Base-by-base conservation (phyloP, 2,329 filamentous ascomycete species). In the Davidsoniella australis region DNA sequence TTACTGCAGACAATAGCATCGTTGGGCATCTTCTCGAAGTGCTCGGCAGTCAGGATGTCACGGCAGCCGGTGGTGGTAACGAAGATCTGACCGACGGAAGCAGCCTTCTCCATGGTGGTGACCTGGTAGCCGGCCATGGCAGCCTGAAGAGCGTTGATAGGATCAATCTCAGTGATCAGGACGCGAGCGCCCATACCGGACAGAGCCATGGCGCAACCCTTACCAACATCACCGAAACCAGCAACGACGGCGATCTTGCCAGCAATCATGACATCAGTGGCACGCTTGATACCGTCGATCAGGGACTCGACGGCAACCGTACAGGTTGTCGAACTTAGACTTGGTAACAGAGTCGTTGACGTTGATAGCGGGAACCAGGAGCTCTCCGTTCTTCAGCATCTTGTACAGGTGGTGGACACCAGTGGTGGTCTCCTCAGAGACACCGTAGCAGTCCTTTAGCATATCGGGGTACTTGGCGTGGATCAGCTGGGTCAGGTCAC, bases 321-420 rank as follows among this genome's bases (percentile, higher is more conserved):
- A 98, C 58, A 96, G 74, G 82, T 98, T 98, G 80, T 96, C 91
- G 68, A 98, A 98, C 80, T 98, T 98, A 72, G 87, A 94, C 82
- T 96, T 98, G 70, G 91, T 98, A 66, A 98, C 89, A 53, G 84
- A 88, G 80, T 98, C 89, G 75, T 98, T 96, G 77, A 98, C 89
- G 71, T 98, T 98, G 81, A 96, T 86, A 69, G 89, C 77, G 59
- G 91, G 91, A 58, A 94, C 85, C 56, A 94, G 82, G 57, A 96
- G 86, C 68, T 79, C 76, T 66, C 78, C 77, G 60, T 85, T 80
- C 78, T 91, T 95, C 67, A 96, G 73, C 88, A 95, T 95, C 66
- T 80, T 79, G 84, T 96, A 98, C 55, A 98, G 78, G 76, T 96
- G 89, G 83, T 96, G 91, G 63, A 98, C 89, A 78, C 89, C 89